phyloP scores from a whole-genome alignment of 768 basidiomycete species.

The Calvatia gigantea region DNA sequence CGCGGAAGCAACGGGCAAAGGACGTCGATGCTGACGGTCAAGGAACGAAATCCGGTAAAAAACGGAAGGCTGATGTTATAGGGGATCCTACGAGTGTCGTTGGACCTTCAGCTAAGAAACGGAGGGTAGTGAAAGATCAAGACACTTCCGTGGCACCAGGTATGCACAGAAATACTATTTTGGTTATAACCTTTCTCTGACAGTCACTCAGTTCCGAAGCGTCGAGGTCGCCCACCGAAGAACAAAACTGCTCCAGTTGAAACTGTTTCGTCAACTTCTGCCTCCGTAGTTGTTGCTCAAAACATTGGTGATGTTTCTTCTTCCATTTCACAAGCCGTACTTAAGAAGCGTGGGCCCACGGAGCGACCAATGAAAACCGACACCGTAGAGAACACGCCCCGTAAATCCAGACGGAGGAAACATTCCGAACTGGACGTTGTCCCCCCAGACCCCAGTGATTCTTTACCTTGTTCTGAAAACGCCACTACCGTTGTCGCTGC shows the following conservation, averaged over 20 bases:
- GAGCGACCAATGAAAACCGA: neutral
- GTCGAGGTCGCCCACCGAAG: constrained; percentile 36
- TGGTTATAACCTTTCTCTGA: neutral
- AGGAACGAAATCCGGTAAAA: neutral
- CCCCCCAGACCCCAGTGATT: neutral
- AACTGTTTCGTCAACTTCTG: neutral
- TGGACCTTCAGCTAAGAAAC: neutral
- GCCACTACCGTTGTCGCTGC: neutral
- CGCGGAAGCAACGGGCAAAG: constrained; percentile 37
- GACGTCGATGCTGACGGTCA: neutral
- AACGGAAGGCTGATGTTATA: neutral
- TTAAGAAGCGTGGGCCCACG: constrained; percentile 34
- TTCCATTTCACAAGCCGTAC: constrained; percentile 10
- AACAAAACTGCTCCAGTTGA: constrained; percentile 10
- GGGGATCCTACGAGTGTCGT: neutral
- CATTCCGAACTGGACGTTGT: neutral
- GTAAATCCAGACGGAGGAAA: neutral
- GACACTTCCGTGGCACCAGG: neutral
- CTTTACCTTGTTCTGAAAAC: neutral
- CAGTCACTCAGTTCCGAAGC: constrained; percentile 23
- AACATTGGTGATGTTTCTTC: neutral
- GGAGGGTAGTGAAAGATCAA: neutral
- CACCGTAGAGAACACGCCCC: neutral
- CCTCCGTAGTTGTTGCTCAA: constrained; percentile 1
- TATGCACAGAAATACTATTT: neutral